Base-by-base conservation (phyloP, 495 filamentous ascomycete genomes). In the Talaromyces ruber region DNA sequence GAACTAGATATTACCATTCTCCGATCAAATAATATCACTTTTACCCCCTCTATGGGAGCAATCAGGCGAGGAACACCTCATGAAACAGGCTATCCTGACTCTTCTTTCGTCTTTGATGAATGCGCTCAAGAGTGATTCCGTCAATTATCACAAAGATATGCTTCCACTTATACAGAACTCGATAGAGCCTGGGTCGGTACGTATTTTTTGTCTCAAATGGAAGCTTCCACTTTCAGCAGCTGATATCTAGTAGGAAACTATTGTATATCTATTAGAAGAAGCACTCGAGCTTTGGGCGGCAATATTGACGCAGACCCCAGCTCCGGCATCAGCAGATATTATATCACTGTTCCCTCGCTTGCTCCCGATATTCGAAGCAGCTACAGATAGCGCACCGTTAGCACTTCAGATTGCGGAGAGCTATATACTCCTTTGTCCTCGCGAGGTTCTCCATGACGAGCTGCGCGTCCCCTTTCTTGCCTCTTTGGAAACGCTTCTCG, bases 11-110 rank as follows among this genome's bases (percentile, higher is more conserved):
- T 74, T 80, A 3, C 86, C 84, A 7, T 95, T 90, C 67, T 88
- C 92, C 1, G 88, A 95, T 63, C 79, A 84, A 54, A 89, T 98
- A 24, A 85, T 98, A 62, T 74, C 82, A 4, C 80, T 91, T 22
- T 79, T 98, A n/a, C 91, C 92, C 2, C 80, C 83, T 1, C 77
- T 97, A 11, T 98, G 94, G 94, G 86, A 90, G 60, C 82, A 84
- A 22, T 87, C 88, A 6, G 90, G 86, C 9, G 86, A 88, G 47
- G 87, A 94, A 70, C 86, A 93, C 72, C 79, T 93, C 54, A 88
- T 97, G 83, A 97, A 97, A 74, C 91, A 97, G 73, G 85, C 88
- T 0, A 90, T 97, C 51, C 79, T 98, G n/a, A 87, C 85, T 4
- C 85, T 97, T 34, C 82, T 97, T 24, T 80, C 88, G 1, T 85